Percentiles rank a stretch among this genome's conserved stretches.
phyloP scores from a whole-genome alignment of 495 filamentous ascomycete genomes.

The Aspergillus leporis region DNA sequence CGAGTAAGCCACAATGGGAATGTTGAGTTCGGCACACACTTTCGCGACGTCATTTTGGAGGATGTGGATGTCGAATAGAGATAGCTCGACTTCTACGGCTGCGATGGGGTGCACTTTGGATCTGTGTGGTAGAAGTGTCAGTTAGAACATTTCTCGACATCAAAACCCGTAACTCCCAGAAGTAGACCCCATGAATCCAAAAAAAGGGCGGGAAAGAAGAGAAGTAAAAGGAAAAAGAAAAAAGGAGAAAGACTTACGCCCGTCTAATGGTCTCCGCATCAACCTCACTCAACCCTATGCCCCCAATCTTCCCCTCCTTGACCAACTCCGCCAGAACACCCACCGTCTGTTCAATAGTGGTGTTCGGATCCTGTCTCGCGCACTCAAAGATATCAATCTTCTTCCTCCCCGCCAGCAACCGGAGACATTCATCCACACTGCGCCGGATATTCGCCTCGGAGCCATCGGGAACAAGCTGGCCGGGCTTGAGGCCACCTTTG shows the following conservation, averaged over 20 bases:
- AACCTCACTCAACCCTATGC: slow-evolving; percentile 76
- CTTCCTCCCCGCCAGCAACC: slow-evolving; percentile 68
- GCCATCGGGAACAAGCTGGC: slow-evolving; percentile 49
- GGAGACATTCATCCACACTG: slow-evolving; percentile 64
- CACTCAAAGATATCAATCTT: slow-evolving; percentile 80
- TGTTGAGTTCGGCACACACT: slow-evolving; percentile 67
- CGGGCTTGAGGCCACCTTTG: slow-evolving; percentile 52
- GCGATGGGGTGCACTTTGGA: slow-evolving; percentile 67
- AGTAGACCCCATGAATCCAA: not conserved
- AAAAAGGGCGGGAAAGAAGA: not conserved
- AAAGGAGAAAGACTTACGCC: slow-evolving; percentile 44
- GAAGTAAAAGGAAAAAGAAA: slow-evolving; percentile 4
- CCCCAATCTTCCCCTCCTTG: slow-evolving; percentile 73
- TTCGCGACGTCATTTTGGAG: slow-evolving; percentile 72
- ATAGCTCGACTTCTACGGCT: slow-evolving; percentile 79
- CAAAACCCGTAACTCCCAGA: not conserved
- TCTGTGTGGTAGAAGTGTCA: slow-evolving; percentile 26
- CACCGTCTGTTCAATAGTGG: slow-evolving; percentile 60
- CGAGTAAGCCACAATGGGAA: slow-evolving; percentile 71
- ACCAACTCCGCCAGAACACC: slow-evolving; percentile 60
- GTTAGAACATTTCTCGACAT: not conserved
- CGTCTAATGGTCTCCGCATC: slow-evolving; percentile 71
- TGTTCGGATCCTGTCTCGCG: slow-evolving; percentile 68
- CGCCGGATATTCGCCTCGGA: slow-evolving; percentile 61
- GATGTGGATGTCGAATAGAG: slow-evolving; percentile 66